Evolutionary conservation across 2,329 filamentous ascomycete genomes (phyloP).

Genomic region (Thermothelomyces thermophilus): DNA sequence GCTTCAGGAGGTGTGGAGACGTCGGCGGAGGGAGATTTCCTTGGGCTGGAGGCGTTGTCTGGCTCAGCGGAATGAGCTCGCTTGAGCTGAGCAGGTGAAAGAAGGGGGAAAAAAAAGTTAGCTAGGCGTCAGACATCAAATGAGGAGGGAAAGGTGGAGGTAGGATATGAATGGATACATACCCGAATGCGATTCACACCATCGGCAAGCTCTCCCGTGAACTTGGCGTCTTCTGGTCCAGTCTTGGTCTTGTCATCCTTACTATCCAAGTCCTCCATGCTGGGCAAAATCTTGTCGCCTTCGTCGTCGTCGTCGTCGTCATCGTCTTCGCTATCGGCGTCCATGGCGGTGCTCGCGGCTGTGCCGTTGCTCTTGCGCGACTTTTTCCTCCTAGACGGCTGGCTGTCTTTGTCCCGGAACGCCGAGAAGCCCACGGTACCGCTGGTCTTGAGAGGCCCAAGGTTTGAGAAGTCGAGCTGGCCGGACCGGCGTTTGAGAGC

Average conservation of each 20-base stretch:
- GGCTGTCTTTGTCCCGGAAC: constrained; percentile 66
- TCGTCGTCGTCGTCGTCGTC: constrained; percentile 68
- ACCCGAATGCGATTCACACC: constrained; percentile 78
- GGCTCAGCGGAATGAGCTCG: constrained; percentile 71
- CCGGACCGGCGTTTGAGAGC: constrained; percentile 72
- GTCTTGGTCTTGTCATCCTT: constrained; percentile 54
- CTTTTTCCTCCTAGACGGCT: constrained; percentile 51
- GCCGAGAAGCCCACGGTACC: constrained; percentile 85
- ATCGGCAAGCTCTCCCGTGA: constrained; percentile 69
- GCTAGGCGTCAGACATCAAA: background rate
- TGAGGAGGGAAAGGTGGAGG: background rate
- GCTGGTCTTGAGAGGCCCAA: constrained; percentile 77
- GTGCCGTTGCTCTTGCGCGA: constrained; percentile 58
- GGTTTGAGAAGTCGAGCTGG: constrained; percentile 75
- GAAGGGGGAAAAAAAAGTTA: constrained; percentile 20
- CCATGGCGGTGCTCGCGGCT: constrained; percentile 49
- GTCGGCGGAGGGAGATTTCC: constrained; percentile 41
- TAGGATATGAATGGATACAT: constrained; percentile 27
- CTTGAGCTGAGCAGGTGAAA: constrained; percentile 56
- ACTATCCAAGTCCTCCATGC: constrained; percentile 59
- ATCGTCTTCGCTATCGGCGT: constrained; percentile 67
- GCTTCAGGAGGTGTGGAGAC: constrained; percentile 36
- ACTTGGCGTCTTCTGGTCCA: constrained; percentile 64
- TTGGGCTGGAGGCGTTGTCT: constrained; percentile 40
- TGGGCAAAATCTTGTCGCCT: constrained; percentile 54